Percentiles rank a stretch among this genome's conserved stretches.
Conservation (phyloP, 179 eudicot species). For the Silene vulgaris region DNA sequence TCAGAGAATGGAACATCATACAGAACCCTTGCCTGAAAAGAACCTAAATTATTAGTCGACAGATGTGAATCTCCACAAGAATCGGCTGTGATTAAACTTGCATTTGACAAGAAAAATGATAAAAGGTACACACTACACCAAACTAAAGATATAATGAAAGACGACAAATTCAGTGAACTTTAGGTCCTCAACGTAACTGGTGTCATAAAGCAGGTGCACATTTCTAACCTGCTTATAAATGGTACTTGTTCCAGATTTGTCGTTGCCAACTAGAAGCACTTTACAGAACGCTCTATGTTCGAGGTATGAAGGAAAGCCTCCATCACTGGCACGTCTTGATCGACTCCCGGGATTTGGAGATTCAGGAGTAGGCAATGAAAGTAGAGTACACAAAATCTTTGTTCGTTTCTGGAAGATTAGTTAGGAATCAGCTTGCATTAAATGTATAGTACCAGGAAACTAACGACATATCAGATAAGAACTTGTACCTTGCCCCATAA, state of each 20-base stretch:
- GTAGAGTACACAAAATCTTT: constrained; percentile 33
- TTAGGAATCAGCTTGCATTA: constrained; percentile 3
- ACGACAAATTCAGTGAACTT: background rate
- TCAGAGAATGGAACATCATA: constrained; percentile 52
- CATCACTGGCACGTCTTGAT: constrained; percentile 19
- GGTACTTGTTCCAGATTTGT: constrained; percentile 72
- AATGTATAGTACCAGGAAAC: background rate
- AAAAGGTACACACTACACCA: background rate
- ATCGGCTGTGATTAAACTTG: background rate
- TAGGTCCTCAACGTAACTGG: background rate
- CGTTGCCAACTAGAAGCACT: constrained; percentile 55
- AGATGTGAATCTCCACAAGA: constrained; percentile 4
- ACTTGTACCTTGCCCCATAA: constrained; percentile 40
- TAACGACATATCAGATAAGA: background rate
- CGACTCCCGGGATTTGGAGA: constrained; percentile 27
- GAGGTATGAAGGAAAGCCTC: constrained; percentile 28
- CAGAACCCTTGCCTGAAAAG: constrained; percentile 54
- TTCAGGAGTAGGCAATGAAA: constrained; percentile 40
- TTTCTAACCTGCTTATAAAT: constrained; percentile 73
- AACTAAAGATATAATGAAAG: background rate
- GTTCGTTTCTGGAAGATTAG: constrained; percentile 34
- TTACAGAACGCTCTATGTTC: constrained; percentile 46
- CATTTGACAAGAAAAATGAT: background rate
- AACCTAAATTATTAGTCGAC: constrained; percentile 13
- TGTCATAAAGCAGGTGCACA: background rate